Base-by-base conservation (phyloP, 257 asterid genomes). In the Solanum microdontum region DNA sequence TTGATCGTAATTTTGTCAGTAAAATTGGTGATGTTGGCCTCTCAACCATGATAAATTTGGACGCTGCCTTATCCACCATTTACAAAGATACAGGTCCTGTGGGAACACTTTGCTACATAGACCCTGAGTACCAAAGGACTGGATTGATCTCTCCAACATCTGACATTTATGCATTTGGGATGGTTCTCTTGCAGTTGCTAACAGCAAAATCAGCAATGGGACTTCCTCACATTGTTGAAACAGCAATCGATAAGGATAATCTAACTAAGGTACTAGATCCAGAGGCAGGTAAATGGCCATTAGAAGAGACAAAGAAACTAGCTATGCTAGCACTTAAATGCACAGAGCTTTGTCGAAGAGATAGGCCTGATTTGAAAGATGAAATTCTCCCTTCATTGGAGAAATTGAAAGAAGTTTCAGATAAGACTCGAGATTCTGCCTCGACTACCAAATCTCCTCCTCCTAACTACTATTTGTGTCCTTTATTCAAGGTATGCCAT, bases 1-100 rank as follows among this genome's bases (percentile, higher is more conserved):
- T 91, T 36, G 99, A 94, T 72, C 95, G 88, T 34, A 95, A 95
- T 64, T 33, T 91, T 4, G 95, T 96, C 36, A 95, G 99, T 77
- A 96, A 95, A 91, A 95, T 96, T 14, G 98, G 98, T 30, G 98
- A 94, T 45, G 96, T 96, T 39, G 98, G 99, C 70, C 96, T 96
- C 40, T 91, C 98, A 30, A 93, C 93, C 17, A 86, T 93, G 93
- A 85, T 95, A 74, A 89, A 89, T 76, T 87, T 77, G 1, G 95
- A 93, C 30, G 70, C 94, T 24, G 79, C 91, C 15, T 32, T 84
- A 72, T 90, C 94, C 24, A 26, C 90, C 24, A 87, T 86, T 1
- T 88, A 72, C 87, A 92, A 90, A 91, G 82, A 91, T 87, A 92
- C 94, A 2, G 87, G 91, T 55, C 93, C 90, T 11, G 97, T 92